These are phyloP conservation scores for Globisporangium cystogenes DNA, from an alignment of 352 stramenopile species.

Conservation along the genomic window DNA sequence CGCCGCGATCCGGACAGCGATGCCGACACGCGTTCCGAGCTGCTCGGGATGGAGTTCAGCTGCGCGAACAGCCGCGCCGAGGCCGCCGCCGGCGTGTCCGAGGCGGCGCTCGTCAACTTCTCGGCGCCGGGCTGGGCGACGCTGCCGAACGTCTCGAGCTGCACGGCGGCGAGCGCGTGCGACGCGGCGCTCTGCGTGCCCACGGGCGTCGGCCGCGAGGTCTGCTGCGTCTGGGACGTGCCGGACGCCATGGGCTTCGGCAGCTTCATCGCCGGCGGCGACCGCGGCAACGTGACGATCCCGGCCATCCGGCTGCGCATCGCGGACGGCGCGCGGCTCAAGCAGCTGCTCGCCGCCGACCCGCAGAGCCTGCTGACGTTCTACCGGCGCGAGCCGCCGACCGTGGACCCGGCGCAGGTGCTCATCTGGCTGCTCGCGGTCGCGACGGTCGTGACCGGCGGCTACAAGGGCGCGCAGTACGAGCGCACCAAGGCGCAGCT, in stretches of 20 bases:
- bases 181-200: constrained; percentile 61
- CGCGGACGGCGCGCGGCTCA: constrained; percentile 46
- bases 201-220: constrained; percentile 37
- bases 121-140: constrained; percentile 21
- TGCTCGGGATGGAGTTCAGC: constrained; percentile 47
- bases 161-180: constrained; percentile 33
- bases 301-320: constrained; percentile 71
- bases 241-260: constrained; percentile 67
- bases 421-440: constrained; percentile 79
- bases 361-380: constrained; percentile 33
- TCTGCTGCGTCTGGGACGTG: constrained; percentile 80
- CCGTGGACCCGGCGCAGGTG: constrained; percentile 55
- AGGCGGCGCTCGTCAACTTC: constrained; percentile 24
- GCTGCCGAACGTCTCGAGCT: constrained; percentile 36
- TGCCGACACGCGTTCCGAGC: constrained; percentile 10
- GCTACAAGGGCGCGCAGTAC: constrained; percentile 60
- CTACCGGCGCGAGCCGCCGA: constrained; percentile 53
- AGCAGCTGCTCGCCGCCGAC: constrained; percentile 20
- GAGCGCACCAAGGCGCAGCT: constrained; percentile 65
- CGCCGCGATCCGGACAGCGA: constrained; percentile 17
- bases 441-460: constrained; percentile 59
- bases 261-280: constrained; percentile 22
- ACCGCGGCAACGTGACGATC: constrained; percentile 44
- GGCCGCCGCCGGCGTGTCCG: constrained; percentile 10
- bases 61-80: constrained; percentile 46